Percentiles rank a stretch among this genome's conserved stretches.
Evolutionary conservation across 2,329 filamentous ascomycete species (phyloP).

Genomic region (Stromatinia cepivora): DNA sequence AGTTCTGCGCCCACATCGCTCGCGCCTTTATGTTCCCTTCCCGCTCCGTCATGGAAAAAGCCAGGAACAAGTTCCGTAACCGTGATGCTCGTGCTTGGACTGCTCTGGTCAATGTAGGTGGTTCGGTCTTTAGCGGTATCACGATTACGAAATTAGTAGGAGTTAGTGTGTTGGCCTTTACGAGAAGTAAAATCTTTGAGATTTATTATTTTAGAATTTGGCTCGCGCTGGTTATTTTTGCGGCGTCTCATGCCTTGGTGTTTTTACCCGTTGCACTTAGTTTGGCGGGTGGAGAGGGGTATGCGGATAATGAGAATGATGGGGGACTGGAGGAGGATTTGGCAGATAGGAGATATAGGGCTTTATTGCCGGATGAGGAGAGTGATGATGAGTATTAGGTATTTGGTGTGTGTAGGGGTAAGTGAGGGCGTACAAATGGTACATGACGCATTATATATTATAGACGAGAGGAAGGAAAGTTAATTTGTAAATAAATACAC

Average conservation of each 20-base stretch:
- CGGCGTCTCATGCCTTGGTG: conserved; percentile 82
- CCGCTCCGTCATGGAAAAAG: conserved; percentile 75
- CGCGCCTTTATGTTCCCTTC: conserved; percentile 95
- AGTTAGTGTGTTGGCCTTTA: conserved; percentile 90
- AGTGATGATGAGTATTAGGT: conserved; percentile 47
- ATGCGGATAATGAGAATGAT: conserved; percentile 82
- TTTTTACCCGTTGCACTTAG: conserved; percentile 90
- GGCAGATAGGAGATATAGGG: conserved; percentile 73
- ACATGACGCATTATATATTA: not conserved
- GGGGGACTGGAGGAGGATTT: conserved; percentile 89
- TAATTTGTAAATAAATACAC: not conserved
- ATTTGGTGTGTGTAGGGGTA: accelerated
- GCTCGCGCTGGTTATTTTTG: conserved; percentile 87
- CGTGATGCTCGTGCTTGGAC: conserved; percentile 88
- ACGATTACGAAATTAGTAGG: conserved; percentile 94
- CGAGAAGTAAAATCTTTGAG: conserved; percentile 96
- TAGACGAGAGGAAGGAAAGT: not conserved
- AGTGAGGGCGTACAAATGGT: too few species aligned
- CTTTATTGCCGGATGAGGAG: conserved; percentile 76
- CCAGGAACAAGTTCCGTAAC: conserved; percentile 74
- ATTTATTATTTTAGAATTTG: conserved; percentile 99
- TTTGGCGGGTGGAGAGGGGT: conserved; percentile 81
- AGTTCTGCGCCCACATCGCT: conserved; percentile 97
- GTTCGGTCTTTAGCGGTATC: conserved; percentile 93
- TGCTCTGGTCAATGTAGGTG: conserved; percentile 90